A percentile compares a stretch with the other conserved stretches of the same genome.
These are phyloP conservation scores for Candida tallmaniae DNA, from an alignment of 805 yeast genomes.

Conservation along the genomic window DNA sequence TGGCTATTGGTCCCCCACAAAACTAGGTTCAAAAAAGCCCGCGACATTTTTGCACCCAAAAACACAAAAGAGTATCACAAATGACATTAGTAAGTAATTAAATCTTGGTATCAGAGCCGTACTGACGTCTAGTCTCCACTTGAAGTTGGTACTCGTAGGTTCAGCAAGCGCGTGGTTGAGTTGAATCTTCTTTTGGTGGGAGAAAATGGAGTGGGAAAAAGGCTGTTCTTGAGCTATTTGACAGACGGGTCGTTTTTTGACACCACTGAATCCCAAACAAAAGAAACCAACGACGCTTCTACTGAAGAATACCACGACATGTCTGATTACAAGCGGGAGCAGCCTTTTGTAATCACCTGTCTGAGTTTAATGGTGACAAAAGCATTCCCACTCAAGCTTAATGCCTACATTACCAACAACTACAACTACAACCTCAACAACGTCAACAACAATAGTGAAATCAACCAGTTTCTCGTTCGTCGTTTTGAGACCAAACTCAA, in stretches of 20 bases:
- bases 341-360: not conserved
- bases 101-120: too few relatives aligned
- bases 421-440: constrained; percentile 23
- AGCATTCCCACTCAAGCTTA: constrained; percentile 16
- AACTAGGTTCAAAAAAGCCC: not conserved
- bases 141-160: constrained; percentile 7
- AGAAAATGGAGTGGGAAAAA: constrained; percentile 52
- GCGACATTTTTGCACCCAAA: not conserved
- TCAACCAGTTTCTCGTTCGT: constrained; percentile 7
- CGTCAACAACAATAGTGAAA: constrained; percentile 9
- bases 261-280: too few relatives aligned
- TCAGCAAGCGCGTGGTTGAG: constrained; percentile 9
- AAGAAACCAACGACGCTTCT: too few relatives aligned
- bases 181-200: constrained; percentile 31
- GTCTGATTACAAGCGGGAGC: too few relatives aligned
- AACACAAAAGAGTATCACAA: not conserved
- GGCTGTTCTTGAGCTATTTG: constrained; percentile 74
- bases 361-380: constrained; percentile 10
- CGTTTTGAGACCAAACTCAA: constrained; percentile 8
- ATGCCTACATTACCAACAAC: constrained; percentile 19
- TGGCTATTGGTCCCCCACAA: too few relatives aligned
- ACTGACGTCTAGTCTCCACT: constrained; percentile 6
- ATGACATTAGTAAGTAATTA: constrained; percentile 6
- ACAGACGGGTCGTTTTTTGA: too few relatives aligned
- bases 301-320: too few relatives aligned